Evolutionary conservation across 2,329 filamentous ascomycete genomes (phyloP).

Genomic region (Pseudogymnoascus sp.): DNA sequence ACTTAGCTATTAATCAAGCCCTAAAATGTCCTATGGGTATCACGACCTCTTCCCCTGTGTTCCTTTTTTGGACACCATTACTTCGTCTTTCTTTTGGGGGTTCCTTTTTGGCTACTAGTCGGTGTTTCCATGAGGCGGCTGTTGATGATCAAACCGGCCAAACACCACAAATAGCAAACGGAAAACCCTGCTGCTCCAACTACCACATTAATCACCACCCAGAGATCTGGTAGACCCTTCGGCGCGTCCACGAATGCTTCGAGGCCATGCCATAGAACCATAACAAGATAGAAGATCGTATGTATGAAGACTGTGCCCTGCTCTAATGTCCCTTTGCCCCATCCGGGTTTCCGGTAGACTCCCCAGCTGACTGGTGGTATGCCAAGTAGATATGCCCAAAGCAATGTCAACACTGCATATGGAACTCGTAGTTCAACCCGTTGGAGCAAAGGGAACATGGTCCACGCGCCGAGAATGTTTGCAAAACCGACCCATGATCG

Average conservation of each 20-base stretch:
- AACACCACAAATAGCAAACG: constrained; percentile 85
- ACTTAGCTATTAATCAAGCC: background rate
- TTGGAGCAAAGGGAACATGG: constrained; percentile 82
- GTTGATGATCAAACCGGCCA: constrained; percentile 48
- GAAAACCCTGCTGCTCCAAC: constrained; percentile 79
- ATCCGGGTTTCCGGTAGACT: constrained; percentile 51
- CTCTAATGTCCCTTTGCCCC: constrained; percentile 35
- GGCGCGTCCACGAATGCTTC: constrained; percentile 65
- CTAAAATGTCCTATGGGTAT: background rate
- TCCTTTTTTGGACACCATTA: background rate
- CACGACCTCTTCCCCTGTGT: background rate
- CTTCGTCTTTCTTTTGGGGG: background rate
- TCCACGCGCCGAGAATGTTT: constrained; percentile 84
- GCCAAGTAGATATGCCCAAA: constrained; percentile 89
- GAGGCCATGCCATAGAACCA: constrained; percentile 72
- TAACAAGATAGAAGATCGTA: constrained; percentile 63
- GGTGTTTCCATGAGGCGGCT: background rate
- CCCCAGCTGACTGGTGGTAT: constrained; percentile 69
- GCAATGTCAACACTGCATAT: constrained; percentile 72
- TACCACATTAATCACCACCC: constrained; percentile 85
- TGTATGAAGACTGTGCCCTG: constrained; percentile 60
- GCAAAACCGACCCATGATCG: constrained; percentile 94
- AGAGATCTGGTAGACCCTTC: constrained; percentile 75
- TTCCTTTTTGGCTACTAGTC: background rate
- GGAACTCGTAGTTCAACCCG: constrained; percentile 78